Conservation (phyloP, 345 rosid genomes). For the Passiflora organensis region DNA sequence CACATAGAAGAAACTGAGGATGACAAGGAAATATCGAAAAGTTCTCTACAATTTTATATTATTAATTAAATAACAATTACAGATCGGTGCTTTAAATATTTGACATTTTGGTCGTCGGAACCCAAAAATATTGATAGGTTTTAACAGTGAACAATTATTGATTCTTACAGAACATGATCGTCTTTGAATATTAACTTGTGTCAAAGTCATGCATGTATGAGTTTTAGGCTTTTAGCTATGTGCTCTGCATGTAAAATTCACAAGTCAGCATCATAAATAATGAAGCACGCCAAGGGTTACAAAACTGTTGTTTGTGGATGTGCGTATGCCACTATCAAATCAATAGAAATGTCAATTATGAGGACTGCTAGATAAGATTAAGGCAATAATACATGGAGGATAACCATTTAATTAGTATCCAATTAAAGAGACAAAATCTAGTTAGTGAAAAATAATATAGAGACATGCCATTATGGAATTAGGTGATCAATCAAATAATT, state of each 20-base stretch:
- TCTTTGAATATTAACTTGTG: background rate
- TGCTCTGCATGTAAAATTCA: background rate
- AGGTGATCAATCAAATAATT: slow-evolving; percentile 9
- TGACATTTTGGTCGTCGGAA: too few species aligned
- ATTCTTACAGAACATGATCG: background rate
- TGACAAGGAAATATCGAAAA: too few species aligned
- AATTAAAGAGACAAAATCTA: background rate
- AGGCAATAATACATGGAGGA: slow-evolving; percentile 1
- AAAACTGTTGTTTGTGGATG: background rate
- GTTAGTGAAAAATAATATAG: background rate
- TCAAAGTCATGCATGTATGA: too few species aligned
- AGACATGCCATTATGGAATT: background rate
- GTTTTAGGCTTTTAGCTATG: background rate
- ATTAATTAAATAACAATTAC: too few species aligned
- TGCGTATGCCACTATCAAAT: background rate
- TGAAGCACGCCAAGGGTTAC: background rate
- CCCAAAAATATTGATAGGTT: too few species aligned
- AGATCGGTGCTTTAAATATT: too few species aligned
- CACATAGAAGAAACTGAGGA: too few species aligned
- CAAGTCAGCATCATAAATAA: background rate
- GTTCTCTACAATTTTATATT: too few species aligned
- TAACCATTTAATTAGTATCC: background rate
- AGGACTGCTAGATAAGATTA: background rate
- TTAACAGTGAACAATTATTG: too few species aligned
- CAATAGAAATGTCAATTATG: background rate